These are phyloP conservation scores for Pestalotiopsis sp. DNA, from an alignment of 2,329 filamentous ascomycete genomes.

Conservation along the genomic window DNA sequence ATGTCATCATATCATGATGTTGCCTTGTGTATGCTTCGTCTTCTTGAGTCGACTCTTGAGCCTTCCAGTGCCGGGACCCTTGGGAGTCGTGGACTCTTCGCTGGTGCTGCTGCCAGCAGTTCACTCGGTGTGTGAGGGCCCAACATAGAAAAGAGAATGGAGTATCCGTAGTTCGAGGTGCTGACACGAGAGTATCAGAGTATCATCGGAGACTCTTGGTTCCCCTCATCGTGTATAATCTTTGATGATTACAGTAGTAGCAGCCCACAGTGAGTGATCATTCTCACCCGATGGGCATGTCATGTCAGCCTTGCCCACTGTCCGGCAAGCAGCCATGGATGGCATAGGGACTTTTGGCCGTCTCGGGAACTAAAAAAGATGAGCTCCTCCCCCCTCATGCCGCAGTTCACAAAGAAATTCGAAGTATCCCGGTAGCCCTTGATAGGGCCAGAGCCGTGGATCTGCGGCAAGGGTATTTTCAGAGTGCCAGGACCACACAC, in stretches of 20 bases:
- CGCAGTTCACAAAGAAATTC: neutral
- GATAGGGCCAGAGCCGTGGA: conserved; percentile 5
- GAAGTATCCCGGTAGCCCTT: neutral
- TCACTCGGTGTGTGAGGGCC: too few relatives aligned
- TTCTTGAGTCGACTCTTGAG: too few relatives aligned
- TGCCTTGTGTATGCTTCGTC: too few relatives aligned
- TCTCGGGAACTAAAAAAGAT: neutral
- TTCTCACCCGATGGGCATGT: neutral
- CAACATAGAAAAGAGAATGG: too few relatives aligned
- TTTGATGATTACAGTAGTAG: neutral
- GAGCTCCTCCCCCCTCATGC: neutral
- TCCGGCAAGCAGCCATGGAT: neutral
- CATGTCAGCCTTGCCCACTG: conserved; percentile 2
- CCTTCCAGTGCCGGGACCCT: too few relatives aligned
- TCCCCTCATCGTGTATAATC: neutral
- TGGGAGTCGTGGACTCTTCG: too few relatives aligned
- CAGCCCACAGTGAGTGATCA: neutral
- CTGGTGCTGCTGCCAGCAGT: too few relatives aligned
- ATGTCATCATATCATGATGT: too few relatives aligned
- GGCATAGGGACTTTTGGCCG: neutral
- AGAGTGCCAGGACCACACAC: neutral
- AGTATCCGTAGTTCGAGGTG: too few relatives aligned
- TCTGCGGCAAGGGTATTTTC: neutral
- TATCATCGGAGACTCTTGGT: neutral
- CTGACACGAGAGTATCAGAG: too few relatives aligned